These are phyloP conservation scores for Drosera capensis DNA, from an alignment of 148 eudicot species.

Conservation along the genomic window DNA sequence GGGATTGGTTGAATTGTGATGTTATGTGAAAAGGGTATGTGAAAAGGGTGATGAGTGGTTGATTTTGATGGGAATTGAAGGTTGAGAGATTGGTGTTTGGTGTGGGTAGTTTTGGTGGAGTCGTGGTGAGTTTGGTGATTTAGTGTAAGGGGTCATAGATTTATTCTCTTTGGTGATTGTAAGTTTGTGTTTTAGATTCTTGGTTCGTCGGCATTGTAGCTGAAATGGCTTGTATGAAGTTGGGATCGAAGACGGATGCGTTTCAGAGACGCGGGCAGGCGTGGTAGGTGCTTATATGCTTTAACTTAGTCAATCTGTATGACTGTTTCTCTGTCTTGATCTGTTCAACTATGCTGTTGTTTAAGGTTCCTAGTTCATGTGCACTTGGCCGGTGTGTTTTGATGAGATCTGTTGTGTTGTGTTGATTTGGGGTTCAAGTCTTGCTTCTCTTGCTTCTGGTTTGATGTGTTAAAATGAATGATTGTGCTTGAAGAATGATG, in stretches of 20 bases:
- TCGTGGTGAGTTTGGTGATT: background rate
- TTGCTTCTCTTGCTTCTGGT: too few relatives aligned
- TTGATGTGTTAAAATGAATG: too few relatives aligned
- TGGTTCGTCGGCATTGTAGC: slow-evolving; percentile 1
- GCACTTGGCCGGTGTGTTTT: too few relatives aligned
- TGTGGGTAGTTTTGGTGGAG: too few relatives aligned
- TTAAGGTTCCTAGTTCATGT: background rate
- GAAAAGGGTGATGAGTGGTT: background rate
- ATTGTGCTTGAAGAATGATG: too few relatives aligned
- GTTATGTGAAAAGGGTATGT: too few relatives aligned
- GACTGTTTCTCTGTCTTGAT: background rate
- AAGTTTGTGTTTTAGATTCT: background rate
- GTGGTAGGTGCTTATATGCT: slow-evolving; percentile 39
- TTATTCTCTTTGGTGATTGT: background rate
- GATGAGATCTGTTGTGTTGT: too few relatives aligned
- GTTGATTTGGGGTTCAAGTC: too few relatives aligned
- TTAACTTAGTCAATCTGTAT: background rate
- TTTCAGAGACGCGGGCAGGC: slow-evolving; percentile 85
- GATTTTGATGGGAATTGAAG: background rate
- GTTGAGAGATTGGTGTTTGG: too few relatives aligned
- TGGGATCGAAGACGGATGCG: slow-evolving; percentile 85
- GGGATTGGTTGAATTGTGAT: background rate
- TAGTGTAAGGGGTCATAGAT: background rate
- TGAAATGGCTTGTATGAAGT: slow-evolving; percentile 76
- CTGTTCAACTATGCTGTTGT: too few relatives aligned